phyloP scores from a whole-genome alignment of 371 early-diverging fungal genomes.

The Cladochytrium tenue region DNA sequence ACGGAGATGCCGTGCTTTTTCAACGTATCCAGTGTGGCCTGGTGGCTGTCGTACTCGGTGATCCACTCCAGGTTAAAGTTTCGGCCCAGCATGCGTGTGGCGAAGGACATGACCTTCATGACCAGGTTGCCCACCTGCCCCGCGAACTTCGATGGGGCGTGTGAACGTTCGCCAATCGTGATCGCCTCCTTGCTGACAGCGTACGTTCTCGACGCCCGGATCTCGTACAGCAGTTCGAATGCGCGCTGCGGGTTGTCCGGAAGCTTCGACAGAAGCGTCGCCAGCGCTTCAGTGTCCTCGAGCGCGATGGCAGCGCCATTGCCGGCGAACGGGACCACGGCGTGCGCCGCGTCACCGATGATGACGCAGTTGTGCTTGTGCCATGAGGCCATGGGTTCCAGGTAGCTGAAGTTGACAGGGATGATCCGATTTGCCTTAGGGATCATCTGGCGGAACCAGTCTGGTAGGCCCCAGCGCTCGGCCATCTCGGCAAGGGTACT shows the following conservation, averaged over 20 bases:
- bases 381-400: neutral
- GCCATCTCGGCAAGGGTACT: neutral
- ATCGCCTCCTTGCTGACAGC: neutral
- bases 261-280: neutral
- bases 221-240: neutral
- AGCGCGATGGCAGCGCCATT: conserved; percentile 10
- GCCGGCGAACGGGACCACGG: conserved; percentile 14
- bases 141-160: neutral
- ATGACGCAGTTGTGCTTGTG: conserved; percentile 7
- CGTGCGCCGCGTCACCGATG: conserved; percentile 22
- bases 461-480: neutral
- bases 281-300: conserved; percentile 21
- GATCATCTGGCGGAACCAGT: neutral
- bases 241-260: neutral
- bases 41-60: neutral
- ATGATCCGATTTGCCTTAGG: neutral
- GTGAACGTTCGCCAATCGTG: neutral
- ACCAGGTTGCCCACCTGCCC: neutral
- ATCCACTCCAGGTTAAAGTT: neutral
- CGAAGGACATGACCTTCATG: neutral
- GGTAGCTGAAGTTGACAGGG: neutral
- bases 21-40: neutral
- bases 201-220: neutral
- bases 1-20: neutral
- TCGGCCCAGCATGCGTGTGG: neutral